phyloP scores from a whole-genome alignment of 306 rosid species.

The Quercus wislizeni region DNA sequence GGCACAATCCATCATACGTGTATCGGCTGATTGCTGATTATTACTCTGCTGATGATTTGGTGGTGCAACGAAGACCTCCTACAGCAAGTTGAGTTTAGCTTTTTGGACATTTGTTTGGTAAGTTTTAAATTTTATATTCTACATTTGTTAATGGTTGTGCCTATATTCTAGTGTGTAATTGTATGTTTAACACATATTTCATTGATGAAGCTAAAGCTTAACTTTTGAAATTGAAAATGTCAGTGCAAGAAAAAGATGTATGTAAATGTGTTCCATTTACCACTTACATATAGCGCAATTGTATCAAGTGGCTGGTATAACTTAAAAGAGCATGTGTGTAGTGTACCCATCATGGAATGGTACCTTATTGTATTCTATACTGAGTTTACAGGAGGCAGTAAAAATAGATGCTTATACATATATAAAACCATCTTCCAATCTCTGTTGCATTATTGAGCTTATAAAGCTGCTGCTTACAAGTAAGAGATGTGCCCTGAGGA shows the following conservation, averaged over 20 bases:
- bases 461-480: not conserved
- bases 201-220: constrained; percentile 4
- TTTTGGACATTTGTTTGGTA: constrained; percentile 36
- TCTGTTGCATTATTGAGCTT: not conserved
- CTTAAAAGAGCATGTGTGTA: not conserved
- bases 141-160: not conserved
- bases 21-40: constrained; percentile 94
- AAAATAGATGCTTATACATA: not conserved
- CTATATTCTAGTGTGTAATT: constrained; percentile 1
- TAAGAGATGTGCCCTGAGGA: not conserved
- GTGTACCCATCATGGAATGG: not conserved
- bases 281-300: not conserved
- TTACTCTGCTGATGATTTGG: constrained; percentile 95
- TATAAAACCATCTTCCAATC: not conserved
- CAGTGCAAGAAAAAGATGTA: not conserved
- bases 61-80: constrained; percentile 57
- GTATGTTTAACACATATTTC: not conserved
- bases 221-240: constrained; percentile 4
- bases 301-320: not conserved
- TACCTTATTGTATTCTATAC: not conserved
- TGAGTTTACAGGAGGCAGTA: not conserved
- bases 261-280: not conserved
- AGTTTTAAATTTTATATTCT: not conserved
- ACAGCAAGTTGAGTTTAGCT: constrained; percentile 50
- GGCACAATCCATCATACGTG: constrained; percentile 95